Evolutionary conservation across 768 basidiomycete genomes (phyloP).

Genomic region (Clitopilus hobsonii): DNA sequence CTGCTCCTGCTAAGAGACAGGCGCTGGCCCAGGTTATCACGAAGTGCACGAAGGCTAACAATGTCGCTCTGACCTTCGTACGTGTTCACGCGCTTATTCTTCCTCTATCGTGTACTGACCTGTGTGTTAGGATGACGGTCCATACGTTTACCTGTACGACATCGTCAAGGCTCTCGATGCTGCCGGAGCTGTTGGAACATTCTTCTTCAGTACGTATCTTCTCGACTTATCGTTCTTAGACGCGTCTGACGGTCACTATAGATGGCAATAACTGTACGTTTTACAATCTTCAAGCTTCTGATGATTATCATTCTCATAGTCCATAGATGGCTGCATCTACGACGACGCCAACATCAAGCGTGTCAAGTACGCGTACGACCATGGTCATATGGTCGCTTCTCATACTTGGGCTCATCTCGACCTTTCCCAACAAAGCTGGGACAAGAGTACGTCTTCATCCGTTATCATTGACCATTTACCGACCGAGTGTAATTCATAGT

Average conservation of each 20-base stretch:
- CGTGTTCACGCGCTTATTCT: constrained; percentile 2
- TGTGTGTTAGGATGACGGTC: constrained; percentile 15
- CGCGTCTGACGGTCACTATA: constrained; percentile 6
- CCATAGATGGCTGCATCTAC: constrained; percentile 35
- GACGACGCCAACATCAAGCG: constrained; percentile 23
- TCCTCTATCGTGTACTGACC: background rate
- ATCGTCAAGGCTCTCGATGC: constrained; percentile 28
- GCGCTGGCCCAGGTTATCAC: constrained; percentile 18
- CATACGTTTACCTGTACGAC: constrained; percentile 22
- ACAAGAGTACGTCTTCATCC: constrained; percentile 30
- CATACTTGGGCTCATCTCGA: constrained; percentile 42
- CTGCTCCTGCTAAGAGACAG: constrained; percentile 10
- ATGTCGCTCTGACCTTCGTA: constrained; percentile 22
- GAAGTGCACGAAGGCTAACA: constrained; percentile 16
- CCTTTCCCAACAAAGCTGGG: constrained; percentile 32
- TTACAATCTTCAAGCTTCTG: too few species aligned
- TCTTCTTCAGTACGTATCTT: constrained; percentile 38
- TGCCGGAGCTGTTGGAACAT: constrained; percentile 33
- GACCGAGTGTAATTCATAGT: constrained; percentile 19
- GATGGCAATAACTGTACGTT: constrained; percentile 42
- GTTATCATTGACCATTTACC: background rate
- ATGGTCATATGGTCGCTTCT: constrained; percentile 39
- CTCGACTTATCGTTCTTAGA: background rate
- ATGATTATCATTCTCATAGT: too few species aligned
- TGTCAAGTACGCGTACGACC: constrained; percentile 30